Evolutionary conservation across 2,329 filamentous ascomycete genomes (phyloP), one percentile per base, ranked within the genome.

Genomic region (Beauveria pseudobassiana): DNA sequence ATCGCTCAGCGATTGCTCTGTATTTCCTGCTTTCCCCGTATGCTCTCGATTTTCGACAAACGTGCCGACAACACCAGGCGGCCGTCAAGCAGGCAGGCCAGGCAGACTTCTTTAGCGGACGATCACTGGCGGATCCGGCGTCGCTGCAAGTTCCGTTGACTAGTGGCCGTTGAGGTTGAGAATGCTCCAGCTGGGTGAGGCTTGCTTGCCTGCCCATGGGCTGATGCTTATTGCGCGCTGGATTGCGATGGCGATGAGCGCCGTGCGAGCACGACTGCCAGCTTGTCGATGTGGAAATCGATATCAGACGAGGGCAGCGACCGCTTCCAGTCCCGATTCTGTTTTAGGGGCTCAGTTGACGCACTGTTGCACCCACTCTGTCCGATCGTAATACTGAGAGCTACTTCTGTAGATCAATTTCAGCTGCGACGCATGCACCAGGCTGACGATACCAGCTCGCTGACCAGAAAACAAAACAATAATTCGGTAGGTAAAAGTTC

Each of bases 11-110:
- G 34, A 38, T 38, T 14, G 34, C 34, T 38, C 14, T 38, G 34
- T 38, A 38, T 14, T 5, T 38, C 34, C 34, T 14, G 34, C 34
- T 14, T 14, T 14, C 5, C 12, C 12, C 12, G 34, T 38, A 14
- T 38, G 12, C 12, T 14, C 34, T 5, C 34, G 34, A 38, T 12
- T 38, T 38, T 5, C 34, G 34, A 38, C 12, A 38, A 38, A 5
- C 12, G 34, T 38, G 34, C 34, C 12, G 22, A 51, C 38, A 54
- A 40, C 52, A 40, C 43, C 45, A 9, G 8, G 42, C 43, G 34
- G 43, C 42, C 24, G 56, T 59, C 56, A 43, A 45, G 48, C 46
- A n/a, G 30, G 56, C 56, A 34, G 56, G 46, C 56, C 46, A 46
- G 34, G 34, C 30, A 51, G 56, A 24, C 45, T 45, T 22, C 43